phyloP scores from a whole-genome alignment of 371 early-diverging fungal genomes.

The Syncephalastrum racemosum region DNA sequence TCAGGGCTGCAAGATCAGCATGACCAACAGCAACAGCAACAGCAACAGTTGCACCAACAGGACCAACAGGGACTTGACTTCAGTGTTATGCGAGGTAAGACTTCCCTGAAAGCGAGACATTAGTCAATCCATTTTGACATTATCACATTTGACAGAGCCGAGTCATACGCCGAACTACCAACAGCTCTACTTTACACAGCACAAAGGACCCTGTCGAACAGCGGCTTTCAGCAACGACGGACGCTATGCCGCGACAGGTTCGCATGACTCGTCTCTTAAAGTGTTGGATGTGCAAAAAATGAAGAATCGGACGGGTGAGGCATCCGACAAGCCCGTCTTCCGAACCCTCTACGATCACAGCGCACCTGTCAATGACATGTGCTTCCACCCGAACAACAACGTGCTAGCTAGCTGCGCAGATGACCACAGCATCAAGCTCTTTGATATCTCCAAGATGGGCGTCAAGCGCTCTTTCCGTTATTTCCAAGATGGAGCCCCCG shows the following conservation, averaged over 20 bases:
- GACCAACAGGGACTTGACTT: conserved; percentile 29
- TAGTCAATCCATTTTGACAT: conserved; percentile 8
- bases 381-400: conserved; percentile 91
- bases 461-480: conserved; percentile 85
- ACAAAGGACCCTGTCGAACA: conserved; percentile 52
- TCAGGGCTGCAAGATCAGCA: conserved; percentile 18
- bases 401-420: conserved; percentile 89
- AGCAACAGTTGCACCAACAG: conserved; percentile 18
- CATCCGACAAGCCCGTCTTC: conserved; percentile 79
- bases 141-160: conserved; percentile 9
- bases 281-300: conserved; percentile 83
- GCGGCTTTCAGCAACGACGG: conserved; percentile 61
- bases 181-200: conserved; percentile 57
- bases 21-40: conserved; percentile 6
- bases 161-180: conserved; percentile 47
- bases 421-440: conserved; percentile 84
- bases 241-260: conserved; percentile 87
- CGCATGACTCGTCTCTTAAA: conserved; percentile 86
- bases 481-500: conserved; percentile 66
- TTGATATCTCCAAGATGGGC: conserved; percentile 78
- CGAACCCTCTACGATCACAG: conserved; percentile 87
- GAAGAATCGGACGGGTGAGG: conserved; percentile 61
- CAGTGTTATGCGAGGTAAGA: not conserved
- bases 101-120: conserved; percentile 35
- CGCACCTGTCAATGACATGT: conserved; percentile 79